A percentile compares a stretch with the other conserved stretches of the same genome.
phyloP scores from a whole-genome alignment of 768 basidiomycete species.

The Termitomyces sp. region DNA sequence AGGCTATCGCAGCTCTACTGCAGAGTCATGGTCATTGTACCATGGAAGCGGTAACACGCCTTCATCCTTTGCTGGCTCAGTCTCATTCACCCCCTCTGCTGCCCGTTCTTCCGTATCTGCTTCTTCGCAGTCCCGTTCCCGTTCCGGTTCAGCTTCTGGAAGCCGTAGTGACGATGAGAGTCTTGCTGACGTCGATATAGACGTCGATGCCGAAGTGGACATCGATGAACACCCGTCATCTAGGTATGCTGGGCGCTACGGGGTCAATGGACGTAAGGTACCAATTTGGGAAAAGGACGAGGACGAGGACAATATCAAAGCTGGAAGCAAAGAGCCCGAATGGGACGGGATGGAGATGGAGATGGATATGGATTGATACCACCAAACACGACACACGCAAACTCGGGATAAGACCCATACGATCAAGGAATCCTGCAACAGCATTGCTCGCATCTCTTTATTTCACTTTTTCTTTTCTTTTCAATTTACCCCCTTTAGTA shows the following conservation, averaged over 20 bases:
- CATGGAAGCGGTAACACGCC: constrained; percentile 12
- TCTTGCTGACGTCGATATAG: constrained; percentile 26
- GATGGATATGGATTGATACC: constrained; percentile 57
- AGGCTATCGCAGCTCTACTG: constrained; percentile 21
- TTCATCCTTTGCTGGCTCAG: constrained; percentile 18
- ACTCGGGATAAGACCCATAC: not conserved
- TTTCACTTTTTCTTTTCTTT: not conserved
- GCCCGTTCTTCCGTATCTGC: constrained; percentile 47
- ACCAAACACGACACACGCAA: not conserved
- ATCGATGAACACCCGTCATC: constrained; percentile 15
- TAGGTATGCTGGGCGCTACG: constrained; percentile 15
- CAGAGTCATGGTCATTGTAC: constrained; percentile 28
- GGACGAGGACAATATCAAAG: constrained; percentile 25
- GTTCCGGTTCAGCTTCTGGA: constrained; percentile 25
- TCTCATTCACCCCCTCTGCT: constrained; percentile 16
- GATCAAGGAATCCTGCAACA: constrained; percentile 4
- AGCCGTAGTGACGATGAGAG: constrained; percentile 26
- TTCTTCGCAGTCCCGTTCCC: constrained; percentile 25
- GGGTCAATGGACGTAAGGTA: constrained; percentile 16
- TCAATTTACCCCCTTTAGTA: not conserved
- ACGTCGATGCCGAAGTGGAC: constrained; percentile 21
- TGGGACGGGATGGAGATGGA: constrained; percentile 72
- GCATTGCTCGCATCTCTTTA: constrained; percentile 9
- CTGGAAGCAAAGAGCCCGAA: constrained; percentile 21
- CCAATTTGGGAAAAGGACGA: constrained; percentile 35